Conservation (phyloP, 495 filamentous ascomycete genomes). For the Talaromyces stipitatus region DNA sequence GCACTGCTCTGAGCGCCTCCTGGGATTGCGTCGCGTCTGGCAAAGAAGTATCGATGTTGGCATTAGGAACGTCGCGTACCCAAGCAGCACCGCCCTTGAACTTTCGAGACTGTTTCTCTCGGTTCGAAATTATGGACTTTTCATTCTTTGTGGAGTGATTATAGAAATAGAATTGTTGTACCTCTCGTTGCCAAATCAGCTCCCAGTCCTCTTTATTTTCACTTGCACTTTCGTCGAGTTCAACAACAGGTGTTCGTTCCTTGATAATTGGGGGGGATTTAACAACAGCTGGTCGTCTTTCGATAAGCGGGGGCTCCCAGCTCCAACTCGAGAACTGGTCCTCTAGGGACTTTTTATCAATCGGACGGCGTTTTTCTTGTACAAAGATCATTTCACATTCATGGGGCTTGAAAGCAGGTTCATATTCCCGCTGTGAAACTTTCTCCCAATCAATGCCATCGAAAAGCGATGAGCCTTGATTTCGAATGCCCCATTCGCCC, state of each 20-base stretch:
- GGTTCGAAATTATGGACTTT: not conserved
- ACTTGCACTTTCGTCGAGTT: not conserved
- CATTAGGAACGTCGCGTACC: too few species aligned
- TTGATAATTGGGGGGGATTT: not conserved
- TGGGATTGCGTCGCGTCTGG: not conserved
- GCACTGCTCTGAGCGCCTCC: not conserved
- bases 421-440: not conserved
- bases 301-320: not conserved
- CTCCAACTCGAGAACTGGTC: not conserved
- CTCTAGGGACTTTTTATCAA: too few species aligned
- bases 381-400: not conserved
- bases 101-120: not conserved
- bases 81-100: not conserved
- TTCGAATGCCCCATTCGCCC: not conserved
- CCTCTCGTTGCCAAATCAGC: not conserved
- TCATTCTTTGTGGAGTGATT: not conserved
- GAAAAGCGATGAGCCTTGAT: not conserved
- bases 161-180: slow-evolving; percentile 1
- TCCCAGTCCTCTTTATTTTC: slow-evolving; percentile 3
- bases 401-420: not conserved
- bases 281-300: not conserved
- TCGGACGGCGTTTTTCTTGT: not conserved
- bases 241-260: not conserved
- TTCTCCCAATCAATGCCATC: not conserved
- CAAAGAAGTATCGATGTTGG: too few species aligned